A percentile compares a stretch with the other conserved stretches of the same genome.
These are phyloP conservation scores for Schizothecium vesticola DNA, from an alignment of 495 filamentous ascomycete species.

Conservation along the genomic window DNA sequence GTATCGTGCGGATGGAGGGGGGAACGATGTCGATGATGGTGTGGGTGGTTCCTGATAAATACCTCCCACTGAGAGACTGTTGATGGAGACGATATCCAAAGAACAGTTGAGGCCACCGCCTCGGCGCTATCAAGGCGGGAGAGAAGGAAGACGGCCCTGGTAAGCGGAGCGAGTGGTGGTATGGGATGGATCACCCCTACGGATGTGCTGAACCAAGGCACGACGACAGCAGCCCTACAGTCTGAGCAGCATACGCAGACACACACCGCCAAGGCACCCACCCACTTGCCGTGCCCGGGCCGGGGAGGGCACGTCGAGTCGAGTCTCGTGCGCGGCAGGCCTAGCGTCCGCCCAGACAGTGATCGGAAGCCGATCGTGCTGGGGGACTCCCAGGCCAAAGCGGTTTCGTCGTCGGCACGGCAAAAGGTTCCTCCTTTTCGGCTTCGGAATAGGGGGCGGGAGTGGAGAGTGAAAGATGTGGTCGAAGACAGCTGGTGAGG, in stretches of 20 bases:
- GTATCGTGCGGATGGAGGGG: not conserved
- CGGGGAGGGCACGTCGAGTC: not conserved
- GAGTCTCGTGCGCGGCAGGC: no score
- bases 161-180: not conserved
- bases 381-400: not conserved
- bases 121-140: not conserved
- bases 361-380: not conserved
- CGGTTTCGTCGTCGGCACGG: not conserved
- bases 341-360: not conserved
- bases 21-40: not conserved
- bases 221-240: not conserved
- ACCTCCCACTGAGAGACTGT: not conserved
- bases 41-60: not conserved
- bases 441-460: not conserved
- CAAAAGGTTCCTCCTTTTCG: not conserved
- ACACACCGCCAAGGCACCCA: not conserved
- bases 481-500: conserved; percentile 2
- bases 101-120: not conserved
- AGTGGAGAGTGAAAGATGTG: conserved; percentile 2
- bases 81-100: not conserved
- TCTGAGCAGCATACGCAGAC: not conserved
- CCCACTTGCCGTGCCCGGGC: not conserved
- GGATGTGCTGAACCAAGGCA: not conserved
- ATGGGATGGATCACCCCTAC: not conserved
- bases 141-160: not conserved